Base-by-base conservation (phyloP, 495 filamentous ascomycete species). In the Xylaria scruposa region DNA sequence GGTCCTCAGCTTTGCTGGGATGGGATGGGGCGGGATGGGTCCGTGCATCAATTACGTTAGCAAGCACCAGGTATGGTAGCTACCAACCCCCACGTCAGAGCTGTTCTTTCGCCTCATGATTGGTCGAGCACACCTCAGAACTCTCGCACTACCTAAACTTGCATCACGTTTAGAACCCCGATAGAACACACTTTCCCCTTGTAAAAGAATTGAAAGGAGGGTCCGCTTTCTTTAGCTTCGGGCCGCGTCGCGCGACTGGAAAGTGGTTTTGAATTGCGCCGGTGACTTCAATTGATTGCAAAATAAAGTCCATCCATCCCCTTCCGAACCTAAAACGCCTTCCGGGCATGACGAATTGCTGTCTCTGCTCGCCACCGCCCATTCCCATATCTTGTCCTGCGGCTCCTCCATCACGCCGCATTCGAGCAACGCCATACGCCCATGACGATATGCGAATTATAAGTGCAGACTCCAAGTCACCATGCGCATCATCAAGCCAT, bases 401-500 rank as follows among this genome's bases (percentile, higher is more conserved):
- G n/a, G 68, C 38, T 9, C 58, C 54, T 21, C 5, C 38, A 31
- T 33, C 46, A 64, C 70, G 51, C 65, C 17, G 26, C 19, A 31
- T 58, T 19, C 38, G 17, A 24, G 2, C 60, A 12, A 46, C 26
- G 26, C n/a, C 26, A 6, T 49, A 60, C 29, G 58, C 59, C 65
- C 63, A 74, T 78, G 70, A 63, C 72, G 77, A 78, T 70, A 79
- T 79, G 77, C 76, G 68, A 73, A 79, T 78, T 78, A 72, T 38
- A 67, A 71, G 61, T 19, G 49, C 70, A 64, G 68, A 61, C 61
- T 70, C 70, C 51, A 64, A 76, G 59, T 78, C 73, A 79, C 62
- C 72, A 87, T 98, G 95, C 92, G 91, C 85, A 91, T 97, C 81
- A 92, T 97, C 81, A 96, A 95, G 86, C 95, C 95, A 70, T 88